phyloP scores from a whole-genome alignment of 805 yeast species.

The Yamadazyma sp. region DNA sequence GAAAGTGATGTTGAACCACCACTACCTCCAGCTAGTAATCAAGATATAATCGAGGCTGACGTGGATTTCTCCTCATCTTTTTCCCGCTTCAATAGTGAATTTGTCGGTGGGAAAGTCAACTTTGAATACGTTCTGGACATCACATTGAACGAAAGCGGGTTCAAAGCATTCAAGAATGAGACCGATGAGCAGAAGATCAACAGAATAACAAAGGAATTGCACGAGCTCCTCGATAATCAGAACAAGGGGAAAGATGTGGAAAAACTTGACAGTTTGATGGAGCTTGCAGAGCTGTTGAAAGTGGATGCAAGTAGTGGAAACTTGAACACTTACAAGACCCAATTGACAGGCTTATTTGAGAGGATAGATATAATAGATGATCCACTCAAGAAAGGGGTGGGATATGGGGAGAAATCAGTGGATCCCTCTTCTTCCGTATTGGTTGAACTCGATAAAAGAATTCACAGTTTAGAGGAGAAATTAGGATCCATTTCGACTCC shows the following conservation, averaged over 20 bases:
- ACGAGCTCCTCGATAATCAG: constrained; percentile 29
- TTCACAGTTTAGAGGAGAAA: constrained; percentile 9
- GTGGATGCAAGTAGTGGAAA: neutral
- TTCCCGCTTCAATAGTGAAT: constrained; percentile 15
- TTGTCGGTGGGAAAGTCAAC: constrained; percentile 29
- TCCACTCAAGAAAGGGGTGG: too few relatives aligned
- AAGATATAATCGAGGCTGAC: constrained; percentile 21
- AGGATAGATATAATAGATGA: too few relatives aligned
- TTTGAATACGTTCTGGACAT: constrained; percentile 34
- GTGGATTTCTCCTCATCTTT: constrained; percentile 10
- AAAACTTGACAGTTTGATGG: constrained; percentile 10
- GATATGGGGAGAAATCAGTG: too few relatives aligned
- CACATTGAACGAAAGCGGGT: constrained; percentile 24
- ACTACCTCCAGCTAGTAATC: constrained; percentile 4
- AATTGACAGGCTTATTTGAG: constrained; percentile 3
- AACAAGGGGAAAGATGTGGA: constrained; percentile 5
- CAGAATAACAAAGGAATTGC: constrained; percentile 39
- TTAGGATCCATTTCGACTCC: constrained; percentile 5
- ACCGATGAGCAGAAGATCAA: constrained; percentile 38
- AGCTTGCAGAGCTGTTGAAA: constrained; percentile 11
- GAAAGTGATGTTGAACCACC: constrained; percentile 26
- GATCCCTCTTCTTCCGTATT: too few relatives aligned
- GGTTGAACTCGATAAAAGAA: constrained; percentile 12
- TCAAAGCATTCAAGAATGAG: constrained; percentile 24
- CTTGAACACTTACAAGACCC: neutral